Evolutionary conservation across 2,329 filamentous ascomycete genomes (phyloP).

Genomic region (Zalaria obscura): DNA sequence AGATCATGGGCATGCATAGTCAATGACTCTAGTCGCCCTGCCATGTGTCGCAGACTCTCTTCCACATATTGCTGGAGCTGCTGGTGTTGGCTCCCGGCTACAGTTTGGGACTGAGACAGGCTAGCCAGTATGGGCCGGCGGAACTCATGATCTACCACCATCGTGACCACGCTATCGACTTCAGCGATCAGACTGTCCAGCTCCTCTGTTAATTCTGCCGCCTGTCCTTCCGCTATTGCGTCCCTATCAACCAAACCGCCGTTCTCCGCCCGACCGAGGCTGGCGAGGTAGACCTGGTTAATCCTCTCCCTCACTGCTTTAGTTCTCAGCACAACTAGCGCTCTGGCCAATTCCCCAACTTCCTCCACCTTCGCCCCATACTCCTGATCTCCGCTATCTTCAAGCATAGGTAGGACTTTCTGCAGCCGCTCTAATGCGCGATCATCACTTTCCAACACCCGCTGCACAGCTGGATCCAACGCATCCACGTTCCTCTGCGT

Average conservation of each 20-base stretch:
- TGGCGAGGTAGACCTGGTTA: constrained; percentile 35
- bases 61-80: constrained; percentile 30
- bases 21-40: constrained; percentile 14
- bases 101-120: constrained; percentile 20
- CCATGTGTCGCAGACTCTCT: constrained; percentile 27
- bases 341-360: constrained; percentile 40
- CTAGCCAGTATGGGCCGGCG: constrained; percentile 43
- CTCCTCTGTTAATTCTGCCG: constrained; percentile 1
- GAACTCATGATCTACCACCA: constrained; percentile 55
- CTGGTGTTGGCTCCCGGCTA: constrained; percentile 19
- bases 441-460: constrained; percentile 39
- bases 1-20: constrained; percentile 13
- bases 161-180: constrained; percentile 54
- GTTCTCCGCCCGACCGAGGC: constrained; percentile 20
- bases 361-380: constrained; percentile 22
- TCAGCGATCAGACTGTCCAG: constrained; percentile 53
- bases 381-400: background rate
- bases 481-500: background rate
- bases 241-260: constrained; percentile 28
- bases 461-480: constrained; percentile 10
- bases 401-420: constrained; percentile 49
- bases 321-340: constrained; percentile 24
- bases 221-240: background rate
- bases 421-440: constrained; percentile 50
- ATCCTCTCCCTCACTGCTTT: constrained; percentile 28